Evolutionary conservation across 2,329 filamentous ascomycete species (phyloP), one percentile per base, ranked within the genome.

Genomic region (Cladosporium sp.): DNA sequence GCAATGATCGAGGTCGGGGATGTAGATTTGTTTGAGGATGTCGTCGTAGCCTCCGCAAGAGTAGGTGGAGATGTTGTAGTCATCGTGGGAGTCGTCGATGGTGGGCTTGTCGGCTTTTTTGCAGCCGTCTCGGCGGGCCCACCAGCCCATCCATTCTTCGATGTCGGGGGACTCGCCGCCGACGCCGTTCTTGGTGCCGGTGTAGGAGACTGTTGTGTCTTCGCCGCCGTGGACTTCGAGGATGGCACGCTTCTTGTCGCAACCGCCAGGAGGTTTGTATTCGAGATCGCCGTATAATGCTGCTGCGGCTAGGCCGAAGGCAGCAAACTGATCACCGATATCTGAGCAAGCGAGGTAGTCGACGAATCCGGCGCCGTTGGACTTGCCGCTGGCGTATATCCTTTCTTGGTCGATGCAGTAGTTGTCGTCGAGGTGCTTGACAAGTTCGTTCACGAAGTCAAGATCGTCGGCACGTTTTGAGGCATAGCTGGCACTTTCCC

Each of bases 311-410:
- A 72, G 66, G 1, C 72, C 75, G 53, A 79, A 78, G 1, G 75
- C 76, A 7, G 75, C 75, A 46, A 79, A 72, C 3, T 70, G 65
- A 7, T 63, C 62, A 2, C 69, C 57, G 30, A 73, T 65, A 36
- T 62, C 54, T 4, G 57, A 62, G 59, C 75, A 79, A 2, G 77
- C 75, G 5, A 78, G 70, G 1, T 70, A 57, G 19, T 69, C 57
- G 5, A 72, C 71, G 42, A 66, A 64, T 11, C 72, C 78, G 2
- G 75, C 79, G 5, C 77, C 78, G 41, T 81, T 79, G 57, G 70
- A 79, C 56, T 81, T 79, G 40, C 74, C 75, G 1, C 69, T 67
- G 11, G 69, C 69, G 53, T 76, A 78, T 36, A 78, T 63, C 7
- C 68, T 69, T 3, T 58, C 57, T 2, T 61, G 51, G 53, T 78